Conservation (phyloP, 305 asterid species). For the Lippia alba region DNA sequence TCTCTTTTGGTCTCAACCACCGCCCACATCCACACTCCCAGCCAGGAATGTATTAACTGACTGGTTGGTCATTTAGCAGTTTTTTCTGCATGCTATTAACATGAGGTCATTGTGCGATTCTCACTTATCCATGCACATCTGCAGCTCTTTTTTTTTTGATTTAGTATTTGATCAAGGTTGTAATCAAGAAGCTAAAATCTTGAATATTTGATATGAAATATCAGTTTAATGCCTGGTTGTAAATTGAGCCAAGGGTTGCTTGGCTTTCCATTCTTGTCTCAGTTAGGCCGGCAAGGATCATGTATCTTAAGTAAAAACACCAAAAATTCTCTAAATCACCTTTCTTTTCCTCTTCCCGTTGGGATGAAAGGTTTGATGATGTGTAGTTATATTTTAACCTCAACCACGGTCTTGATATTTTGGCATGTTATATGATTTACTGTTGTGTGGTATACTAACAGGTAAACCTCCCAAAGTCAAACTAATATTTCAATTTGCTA, state of each 20-base stretch:
- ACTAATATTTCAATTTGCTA: conserved; percentile 33
- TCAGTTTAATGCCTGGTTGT: conserved; percentile 6
- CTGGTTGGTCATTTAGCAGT: not conserved
- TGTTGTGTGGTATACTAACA: conserved; percentile 7
- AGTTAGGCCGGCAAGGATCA: not conserved
- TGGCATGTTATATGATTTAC: not conserved
- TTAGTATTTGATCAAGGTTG: not conserved
- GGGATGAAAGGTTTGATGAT: not conserved
- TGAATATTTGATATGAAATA: conserved; percentile 4
- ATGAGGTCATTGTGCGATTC: conserved; percentile 10
- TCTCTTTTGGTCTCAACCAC: not conserved
- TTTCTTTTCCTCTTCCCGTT: not conserved
- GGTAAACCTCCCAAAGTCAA: conserved; percentile 25
- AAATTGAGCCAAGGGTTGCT: conserved; percentile 3
- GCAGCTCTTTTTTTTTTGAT: not conserved
- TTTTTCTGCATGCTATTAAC: conserved; percentile 11
- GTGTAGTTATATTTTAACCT: conserved; percentile 11
- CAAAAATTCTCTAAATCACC: not conserved
- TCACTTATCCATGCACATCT: not conserved
- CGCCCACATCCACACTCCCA: too few relatives aligned
- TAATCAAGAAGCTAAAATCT: not conserved
- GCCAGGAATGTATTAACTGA: not conserved
- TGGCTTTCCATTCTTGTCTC: conserved; percentile 16
- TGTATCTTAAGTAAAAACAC: not conserved
- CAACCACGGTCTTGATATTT: not conserved